Evolutionary conservation across 2,329 filamentous ascomycete species (phyloP), one percentile per base, ranked within the genome.

Genomic region (Pseudogymnoascus sp.): DNA sequence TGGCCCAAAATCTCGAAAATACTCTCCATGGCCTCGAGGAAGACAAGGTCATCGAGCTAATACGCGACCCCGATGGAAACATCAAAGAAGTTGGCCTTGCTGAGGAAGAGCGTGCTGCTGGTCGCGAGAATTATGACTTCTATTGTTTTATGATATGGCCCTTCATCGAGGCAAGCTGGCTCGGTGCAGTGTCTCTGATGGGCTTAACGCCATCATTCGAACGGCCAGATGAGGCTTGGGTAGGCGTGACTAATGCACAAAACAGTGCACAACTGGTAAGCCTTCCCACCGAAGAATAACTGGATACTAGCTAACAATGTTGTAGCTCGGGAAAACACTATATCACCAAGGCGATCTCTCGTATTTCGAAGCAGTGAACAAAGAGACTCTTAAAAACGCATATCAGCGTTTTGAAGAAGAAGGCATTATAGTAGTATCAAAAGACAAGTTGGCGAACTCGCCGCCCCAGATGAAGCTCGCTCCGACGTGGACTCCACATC

Each of bases 141-240:
- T 97, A 97, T 77, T 97, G 93, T 77, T 99, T 97, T 80, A 78
- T 99, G 19, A 91, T 99, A 67, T 99, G 95, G 95, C 95, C 95
- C 0, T 99, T 99, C 69, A 93, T 97, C 68, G 95, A 99, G 76
- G 89, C 93, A 0, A 88, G 85, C 62, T 99, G 95, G 95, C 83
- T 99, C 1, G 93, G 91, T 10, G 89, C 92, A 0, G 88, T 97
- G 0, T 91, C 90, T 0, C 80, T 97, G 0, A 88, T 96, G 79
- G 93, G 93, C 50, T 81, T 97, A 13, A 88, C 90, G 0, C 92
- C 93, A 1, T 91, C 91, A 3, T 71, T 76, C 0, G 77, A 72
- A 0, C 75, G 81, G 64, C 71, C 71, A 65, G 78, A 80, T n/a
- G 86, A 88, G 59, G 79, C 84, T 5, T 97, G 92, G 91, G 82